Evolutionary conservation across 371 early-diverging fungal genomes (phyloP).

Genomic region (Fennellomyces sp.): DNA sequence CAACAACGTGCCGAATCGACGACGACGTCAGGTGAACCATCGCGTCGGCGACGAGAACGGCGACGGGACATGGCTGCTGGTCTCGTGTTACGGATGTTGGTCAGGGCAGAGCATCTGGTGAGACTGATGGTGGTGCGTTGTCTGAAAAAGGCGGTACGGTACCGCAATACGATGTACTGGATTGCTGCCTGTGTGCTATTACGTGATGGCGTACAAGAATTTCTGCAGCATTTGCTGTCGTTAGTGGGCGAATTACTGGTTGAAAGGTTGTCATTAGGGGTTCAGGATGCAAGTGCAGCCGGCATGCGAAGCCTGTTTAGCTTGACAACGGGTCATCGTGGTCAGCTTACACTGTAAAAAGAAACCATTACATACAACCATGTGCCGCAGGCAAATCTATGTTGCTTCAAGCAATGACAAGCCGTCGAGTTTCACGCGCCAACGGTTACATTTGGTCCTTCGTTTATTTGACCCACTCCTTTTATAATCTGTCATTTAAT

Average conservation of each 20-base stretch:
- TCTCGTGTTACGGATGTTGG: background rate
- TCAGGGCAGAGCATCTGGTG: conserved; percentile 4
- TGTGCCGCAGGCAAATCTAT: too few species aligned
- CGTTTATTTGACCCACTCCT: too few species aligned
- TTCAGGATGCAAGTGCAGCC: conserved; percentile 9
- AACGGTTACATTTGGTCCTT: too few species aligned
- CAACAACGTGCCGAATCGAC: conserved; percentile 2
- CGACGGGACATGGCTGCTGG: conserved; percentile 2
- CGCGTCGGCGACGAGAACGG: background rate
- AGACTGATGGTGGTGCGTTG: conserved; percentile 6
- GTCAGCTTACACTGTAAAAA: conserved; percentile 11
- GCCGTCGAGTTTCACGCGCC: too few species aligned
- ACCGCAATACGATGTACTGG: conserved; percentile 37
- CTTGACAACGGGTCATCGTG: conserved; percentile 27
- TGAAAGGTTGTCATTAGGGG: background rate
- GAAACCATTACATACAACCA: too few species aligned
- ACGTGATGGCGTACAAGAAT: conserved; percentile 33
- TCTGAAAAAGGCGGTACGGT: conserved; percentile 21
- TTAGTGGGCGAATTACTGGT: conserved; percentile 26
- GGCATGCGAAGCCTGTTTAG: conserved; percentile 23
- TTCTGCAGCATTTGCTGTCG: conserved; percentile 28
- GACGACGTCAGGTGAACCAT: background rate
- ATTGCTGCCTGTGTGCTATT: conserved; percentile 31
- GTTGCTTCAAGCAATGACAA: too few species aligned
- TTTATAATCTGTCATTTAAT: too few species aligned